Percentiles rank a stretch among this genome's conserved stretches.
Conservation (phyloP, 1,284 basidiomycete genomes). For the Puccinia polysora region DNA sequence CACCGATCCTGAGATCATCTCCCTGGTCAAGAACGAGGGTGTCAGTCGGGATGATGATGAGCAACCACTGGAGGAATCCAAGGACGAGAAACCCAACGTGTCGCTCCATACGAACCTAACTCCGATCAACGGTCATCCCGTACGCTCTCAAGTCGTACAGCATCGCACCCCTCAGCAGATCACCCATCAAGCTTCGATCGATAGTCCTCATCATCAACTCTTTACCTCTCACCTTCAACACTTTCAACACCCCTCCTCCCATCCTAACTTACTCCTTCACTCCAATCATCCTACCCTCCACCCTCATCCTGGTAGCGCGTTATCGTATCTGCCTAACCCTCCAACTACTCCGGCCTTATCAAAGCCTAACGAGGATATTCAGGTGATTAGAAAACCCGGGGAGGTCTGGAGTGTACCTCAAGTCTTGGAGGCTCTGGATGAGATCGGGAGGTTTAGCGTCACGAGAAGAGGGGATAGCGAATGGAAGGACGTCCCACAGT, state of each 20-base stretch:
- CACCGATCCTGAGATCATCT: slow-evolving; percentile 13
- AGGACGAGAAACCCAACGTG: slow-evolving; percentile 16
- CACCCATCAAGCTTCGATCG: slow-evolving; percentile 5
- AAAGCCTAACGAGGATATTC: not conserved
- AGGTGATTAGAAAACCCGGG: not conserved
- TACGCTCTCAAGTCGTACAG: slow-evolving; percentile 10
- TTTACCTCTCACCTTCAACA: slow-evolving; percentile 7
- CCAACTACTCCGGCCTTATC: slow-evolving; percentile 9
- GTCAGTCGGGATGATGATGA: slow-evolving; percentile 10
- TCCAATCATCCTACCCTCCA: slow-evolving; percentile 17
- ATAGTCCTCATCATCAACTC: slow-evolving; percentile 12
- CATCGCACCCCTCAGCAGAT: not conserved
- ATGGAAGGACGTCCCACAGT: slow-evolving; percentile 26
- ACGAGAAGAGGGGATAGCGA: slow-evolving; percentile 7
- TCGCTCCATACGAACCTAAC: slow-evolving; percentile 9
- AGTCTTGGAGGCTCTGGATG: slow-evolving; percentile 30
- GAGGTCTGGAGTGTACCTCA: slow-evolving; percentile 14
- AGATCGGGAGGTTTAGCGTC: slow-evolving; percentile 19
- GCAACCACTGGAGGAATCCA: not conserved
- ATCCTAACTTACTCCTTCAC: slow-evolving; percentile 8
- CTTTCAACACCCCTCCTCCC: slow-evolving; percentile 8
- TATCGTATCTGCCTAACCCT: slow-evolving; percentile 8
- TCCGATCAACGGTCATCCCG: slow-evolving; percentile 20
- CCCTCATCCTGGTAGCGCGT: slow-evolving; percentile 1
- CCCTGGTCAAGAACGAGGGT: slow-evolving; percentile 6